Base-by-base conservation (phyloP, 2,329 filamentous ascomycete species). In the Cercospora janseana region DNA sequence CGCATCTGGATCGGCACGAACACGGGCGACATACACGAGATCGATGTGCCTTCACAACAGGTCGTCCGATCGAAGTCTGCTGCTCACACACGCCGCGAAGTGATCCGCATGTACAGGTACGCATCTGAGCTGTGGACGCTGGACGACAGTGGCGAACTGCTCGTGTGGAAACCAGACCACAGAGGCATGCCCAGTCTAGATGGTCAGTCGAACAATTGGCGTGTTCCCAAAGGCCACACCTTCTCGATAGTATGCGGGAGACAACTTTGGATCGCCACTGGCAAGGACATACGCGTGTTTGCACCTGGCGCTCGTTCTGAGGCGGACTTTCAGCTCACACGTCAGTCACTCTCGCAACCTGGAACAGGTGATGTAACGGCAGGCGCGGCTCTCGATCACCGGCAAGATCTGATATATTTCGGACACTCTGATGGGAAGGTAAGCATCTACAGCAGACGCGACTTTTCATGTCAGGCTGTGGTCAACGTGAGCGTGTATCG, bases 371-470 rank as follows among this genome's bases (percentile, higher is more conserved):
- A 97, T 55, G 83, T 98, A 10, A 95, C 88, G 1, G 88, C 88
- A 0, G 92, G 90, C 4, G 81, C 91, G 2, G 78, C 85, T 46
- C 77, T 94, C 24, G 85, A 81, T 43, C 83, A 84, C 18, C 81
- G 91, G 37, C 83, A 86, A 0, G 87, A 87, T 49, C 83, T 85
- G 55, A 84, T 95, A 1, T 95, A 90, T 68, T 86, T 98, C 59
- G 93, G 93, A 1, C 93, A 98, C 66, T 82, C 81, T 9, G 93
- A 98, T 67, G 93, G 93, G 40, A 96, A 96, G 68, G 82, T 98
- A 48, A 93, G 88, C 52, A 83, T 97, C n/a, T 97, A 95, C 70
- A 92, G 88, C 2, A 81, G 81, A 18, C 79, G 76, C 18, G 83
- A 91, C 62, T 93, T 87, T 65, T 73, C 82, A 0, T 95, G 88